A percentile compares a stretch with the other conserved stretches of the same genome.
These are phyloP conservation scores for Knoxia roxburghii DNA, from an alignment of 257 asterid species.

Conservation along the genomic window DNA sequence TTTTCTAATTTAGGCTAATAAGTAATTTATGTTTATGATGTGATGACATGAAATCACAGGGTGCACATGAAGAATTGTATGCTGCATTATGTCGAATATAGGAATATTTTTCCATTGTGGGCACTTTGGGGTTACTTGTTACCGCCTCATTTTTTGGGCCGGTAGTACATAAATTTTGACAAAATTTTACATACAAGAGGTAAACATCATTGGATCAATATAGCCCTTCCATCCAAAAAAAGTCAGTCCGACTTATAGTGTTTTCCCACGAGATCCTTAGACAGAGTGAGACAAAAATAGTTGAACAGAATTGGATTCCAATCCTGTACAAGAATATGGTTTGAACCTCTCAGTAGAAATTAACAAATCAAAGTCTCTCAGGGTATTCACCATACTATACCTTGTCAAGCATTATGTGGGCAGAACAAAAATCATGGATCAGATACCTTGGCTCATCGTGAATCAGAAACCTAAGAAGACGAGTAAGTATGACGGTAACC, in stretches of 20 bases:
- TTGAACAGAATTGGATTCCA: background rate
- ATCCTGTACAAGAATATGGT: background rate
- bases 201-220: no score
- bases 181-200: no score
- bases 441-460: background rate
- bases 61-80: slow-evolving; percentile 67
- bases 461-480: slow-evolving; percentile 1
- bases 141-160: no score
- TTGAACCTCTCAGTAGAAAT: background rate
- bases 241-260: no score
- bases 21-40: background rate
- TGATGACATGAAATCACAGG: slow-evolving; percentile 52
- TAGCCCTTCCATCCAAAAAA: no score
- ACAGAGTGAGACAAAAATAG: slow-evolving; percentile 1
- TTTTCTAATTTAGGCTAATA: no score
- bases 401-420: slow-evolving; percentile 4
- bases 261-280: background rate
- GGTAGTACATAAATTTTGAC: no score
- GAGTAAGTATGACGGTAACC: background rate
- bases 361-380: background rate
- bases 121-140: slow-evolving; percentile 65
- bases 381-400: background rate
- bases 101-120: slow-evolving; percentile 58
- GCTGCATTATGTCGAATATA: slow-evolving; percentile 58
- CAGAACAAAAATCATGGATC: background rate